These are phyloP conservation scores for Gastrolobium villosum DNA, from an alignment of 306 rosid genomes.

Conservation along the genomic window DNA sequence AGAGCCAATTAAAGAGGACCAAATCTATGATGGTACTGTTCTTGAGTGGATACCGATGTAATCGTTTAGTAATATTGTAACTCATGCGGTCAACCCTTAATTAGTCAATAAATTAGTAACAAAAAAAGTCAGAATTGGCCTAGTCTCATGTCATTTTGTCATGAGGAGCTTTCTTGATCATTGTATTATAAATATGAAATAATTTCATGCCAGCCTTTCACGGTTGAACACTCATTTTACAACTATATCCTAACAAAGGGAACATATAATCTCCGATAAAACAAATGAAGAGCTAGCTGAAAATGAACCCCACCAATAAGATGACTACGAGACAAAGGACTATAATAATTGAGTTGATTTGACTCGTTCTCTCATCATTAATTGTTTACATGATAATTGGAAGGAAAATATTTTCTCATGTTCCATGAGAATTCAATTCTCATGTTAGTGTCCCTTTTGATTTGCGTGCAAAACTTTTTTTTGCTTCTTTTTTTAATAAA, in stretches of 20 bases:
- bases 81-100: slow-evolving; percentile 21
- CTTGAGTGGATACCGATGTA: slow-evolving; percentile 27
- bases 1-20: slow-evolving; percentile 20
- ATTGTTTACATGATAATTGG: not conserved
- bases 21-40: slow-evolving; percentile 19
- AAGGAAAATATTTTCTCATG: too few relatives aligned
- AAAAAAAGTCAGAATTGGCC: not conserved
- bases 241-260: not conserved
- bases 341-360: not conserved
- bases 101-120: not conserved
- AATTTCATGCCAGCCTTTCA: not conserved
- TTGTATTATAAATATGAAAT: slow-evolving; percentile 10
- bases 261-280: slow-evolving; percentile 14
- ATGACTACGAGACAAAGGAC: not conserved
- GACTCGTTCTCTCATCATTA: slow-evolving; percentile 11
- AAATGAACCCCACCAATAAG: slow-evolving; percentile 1
- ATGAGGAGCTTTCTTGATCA: not conserved
- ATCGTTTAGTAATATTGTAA: slow-evolving; percentile 4
- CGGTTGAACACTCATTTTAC: slow-evolving; percentile 16
- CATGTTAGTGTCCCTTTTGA: too few relatives aligned
- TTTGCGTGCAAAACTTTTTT: too few relatives aligned
- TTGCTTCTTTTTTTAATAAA: too few relatives aligned
- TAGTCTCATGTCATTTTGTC: slow-evolving; percentile 9
- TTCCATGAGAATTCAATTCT: too few relatives aligned
- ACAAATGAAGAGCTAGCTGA: slow-evolving; percentile 15